Conservation (phyloP, 1,139 yeast species). For the Yamadazyma epiphylla region DNA sequence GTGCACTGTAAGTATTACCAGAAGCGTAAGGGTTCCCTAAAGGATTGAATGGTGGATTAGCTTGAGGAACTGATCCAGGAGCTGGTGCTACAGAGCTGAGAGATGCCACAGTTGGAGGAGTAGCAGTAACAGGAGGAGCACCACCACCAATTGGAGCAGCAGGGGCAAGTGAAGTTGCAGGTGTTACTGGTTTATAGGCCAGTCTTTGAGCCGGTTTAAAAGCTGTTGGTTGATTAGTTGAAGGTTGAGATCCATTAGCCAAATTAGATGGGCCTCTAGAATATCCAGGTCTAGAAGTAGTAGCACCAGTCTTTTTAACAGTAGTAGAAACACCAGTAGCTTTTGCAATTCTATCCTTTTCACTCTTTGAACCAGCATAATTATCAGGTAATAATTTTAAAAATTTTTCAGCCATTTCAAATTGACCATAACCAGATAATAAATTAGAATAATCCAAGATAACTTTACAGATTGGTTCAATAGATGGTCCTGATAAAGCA, state of each 20-base stretch:
- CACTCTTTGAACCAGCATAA: slow-evolving; percentile 40
- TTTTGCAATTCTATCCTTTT: slow-evolving; percentile 72
- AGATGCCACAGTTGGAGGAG: slow-evolving; percentile 3
- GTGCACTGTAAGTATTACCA: slow-evolving; percentile 1
- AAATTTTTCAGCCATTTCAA: slow-evolving; percentile 73
- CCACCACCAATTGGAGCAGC: not conserved
- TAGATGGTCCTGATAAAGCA: slow-evolving; percentile 41
- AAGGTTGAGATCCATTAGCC: not conserved
- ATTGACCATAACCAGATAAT: slow-evolving; percentile 79
- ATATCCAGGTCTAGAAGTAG: slow-evolving; percentile 6
- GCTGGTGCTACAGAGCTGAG: too few relatives aligned
- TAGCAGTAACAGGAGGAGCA: not conserved
- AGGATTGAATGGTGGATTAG: slow-evolving; percentile 6
- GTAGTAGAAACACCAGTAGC: slow-evolving; percentile 31
- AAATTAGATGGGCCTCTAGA: slow-evolving; percentile 1
- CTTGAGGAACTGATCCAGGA: not conserved
- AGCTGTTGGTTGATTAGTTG: slow-evolving; percentile 3
- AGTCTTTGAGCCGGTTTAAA: not conserved
- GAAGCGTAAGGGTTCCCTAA: slow-evolving; percentile 5
- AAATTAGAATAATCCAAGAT: slow-evolving; percentile 76
- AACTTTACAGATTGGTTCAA: slow-evolving; percentile 52
- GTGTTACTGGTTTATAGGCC: not conserved
- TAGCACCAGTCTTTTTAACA: slow-evolving; percentile 3
- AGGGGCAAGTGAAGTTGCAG: not conserved
- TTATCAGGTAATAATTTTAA: slow-evolving; percentile 66